Evolutionary conservation across 2,329 filamentous ascomycete species (phyloP), one percentile per base, ranked within the genome.

Genomic region (Neoascochyta sp.): DNA sequence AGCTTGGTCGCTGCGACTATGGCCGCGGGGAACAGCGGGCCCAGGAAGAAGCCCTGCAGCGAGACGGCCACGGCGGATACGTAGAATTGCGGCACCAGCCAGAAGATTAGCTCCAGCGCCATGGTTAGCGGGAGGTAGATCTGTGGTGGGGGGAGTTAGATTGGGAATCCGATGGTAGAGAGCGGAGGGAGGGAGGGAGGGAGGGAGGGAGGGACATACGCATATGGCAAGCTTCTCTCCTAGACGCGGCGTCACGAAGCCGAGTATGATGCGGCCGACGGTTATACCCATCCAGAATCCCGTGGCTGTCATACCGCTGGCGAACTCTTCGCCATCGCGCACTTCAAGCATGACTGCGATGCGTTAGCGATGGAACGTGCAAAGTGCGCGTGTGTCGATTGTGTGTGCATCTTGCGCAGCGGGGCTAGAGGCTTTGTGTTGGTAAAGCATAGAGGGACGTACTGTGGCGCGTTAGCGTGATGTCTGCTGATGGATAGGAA

Each of bases 291-390:
- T 73, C 87, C 87, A 94, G 64, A 90, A 93, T 0, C 85, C 81
- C 0, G 85, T 90, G 0, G 80, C 81, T 0, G 78, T 79, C 65
- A 92, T 77, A 3, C 86, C 86, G 18, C 82, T 80, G 2, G 79
- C 72, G 51, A 92, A 90, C 0, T 78, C 67, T 14, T 69, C 73
- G 3, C 80, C 85, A 20, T 81, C 61, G 9, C 88, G 76, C 14
- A 88, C 80, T 12, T 75, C 69, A n/a, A 89, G 78, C 85, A 94
- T 93, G 57, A 94, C n/a, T n/a, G n/a, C n/a, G n/a, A n/a, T n/a
- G 93, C n/a, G n/a, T n/a, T n/a, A n/a, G n/a, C n/a, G n/a, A n/a
- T n/a, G n/a, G n/a, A n/a, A n/a, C n/a, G n/a, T n/a, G n/a, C n/a
- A n/a, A n/a, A n/a, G n/a, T n/a, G n/a, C n/a, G n/a, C n/a, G n/a